Evolutionary conservation across 177 flowering plant species (phyloP), one percentile per base, ranked within the genome.

Genomic region (Vitis hybrid): DNA sequence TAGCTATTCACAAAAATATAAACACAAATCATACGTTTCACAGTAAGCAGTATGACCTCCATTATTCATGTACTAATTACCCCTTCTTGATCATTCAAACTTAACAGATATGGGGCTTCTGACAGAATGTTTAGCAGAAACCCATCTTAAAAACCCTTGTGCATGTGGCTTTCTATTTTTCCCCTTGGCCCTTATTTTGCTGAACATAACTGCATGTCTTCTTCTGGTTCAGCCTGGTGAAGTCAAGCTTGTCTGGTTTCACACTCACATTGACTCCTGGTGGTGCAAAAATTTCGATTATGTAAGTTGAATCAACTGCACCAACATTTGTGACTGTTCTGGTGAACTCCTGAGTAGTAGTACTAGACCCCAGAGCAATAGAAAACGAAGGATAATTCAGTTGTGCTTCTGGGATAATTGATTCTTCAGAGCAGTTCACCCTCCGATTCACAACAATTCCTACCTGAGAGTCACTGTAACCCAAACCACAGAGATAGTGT

Each of bases 281-380:
- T n/a, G 78, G 72, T 3, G 69, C 24, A 13, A 27, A 56, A 46
- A 68, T n/a, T 14, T 19, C 9, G 8, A 69, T 51, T 8, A 5
- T 13, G 56, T 78, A 74, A 19, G 52, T 21, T 8, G 81, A 78
- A 3, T 56, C 19, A 5, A 70, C 66, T n/a, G 46, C 40, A 3
- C 81, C 81, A 14, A 78, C 81, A 68, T 78, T 78, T 3, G 74
- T 78, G 50, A 72, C 70, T 2, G 70, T 72, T 56, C 81, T 75
- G 16, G 70, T 13, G 32, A 46, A 62, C 51, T 8, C 15, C 30
- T 67, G 62, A 7, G 51, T 27, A 27, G 30, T 27, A 27, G 30
- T 27, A 27, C 0, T 49, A 30, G 64, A 52, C 35, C 73, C 71
- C 6, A 71, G 48, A 40, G 56, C 30, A 18, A 74, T 21, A 7